A percentile compares a stretch with the other conserved stretches of the same genome.
phyloP scores from a whole-genome alignment of 192 early-diverging fungal genomes.

The Backusella circina region DNA sequence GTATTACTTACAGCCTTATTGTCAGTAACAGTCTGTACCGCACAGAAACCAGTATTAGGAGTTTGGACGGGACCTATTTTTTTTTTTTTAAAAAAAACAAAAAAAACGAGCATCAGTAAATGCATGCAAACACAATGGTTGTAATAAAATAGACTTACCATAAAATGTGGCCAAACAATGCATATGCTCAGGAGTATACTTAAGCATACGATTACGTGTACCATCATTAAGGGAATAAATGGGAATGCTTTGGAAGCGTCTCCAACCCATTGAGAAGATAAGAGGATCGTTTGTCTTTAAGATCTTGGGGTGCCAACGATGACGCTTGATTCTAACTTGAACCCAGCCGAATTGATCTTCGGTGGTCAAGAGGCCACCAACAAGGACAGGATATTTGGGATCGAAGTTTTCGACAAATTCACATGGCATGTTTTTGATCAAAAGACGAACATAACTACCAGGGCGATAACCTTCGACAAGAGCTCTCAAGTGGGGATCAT shows the following conservation, averaged over 20 bases:
- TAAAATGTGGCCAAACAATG: constrained; percentile 96
- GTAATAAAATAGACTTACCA: constrained; percentile 43
- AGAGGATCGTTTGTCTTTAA: constrained; percentile 98
- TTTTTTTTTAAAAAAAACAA: background rate
- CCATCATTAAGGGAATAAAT: constrained; percentile 91
- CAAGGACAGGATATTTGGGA: constrained; percentile 84
- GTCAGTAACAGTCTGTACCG: constrained; percentile 72
- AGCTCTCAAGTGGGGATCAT: constrained; percentile 66
- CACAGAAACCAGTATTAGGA: constrained; percentile 97
- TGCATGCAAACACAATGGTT: background rate
- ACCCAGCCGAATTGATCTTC: constrained; percentile 96
- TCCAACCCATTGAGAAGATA: constrained; percentile 97
- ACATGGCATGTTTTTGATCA: constrained; percentile 86
- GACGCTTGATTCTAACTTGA: constrained; percentile 95
- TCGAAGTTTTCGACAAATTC: constrained; percentile 95
- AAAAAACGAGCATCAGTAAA: background rate
- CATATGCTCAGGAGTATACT: constrained; percentile 99
- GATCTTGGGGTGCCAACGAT: constrained; percentile 94
- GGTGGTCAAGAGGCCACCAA: constrained; percentile 83
- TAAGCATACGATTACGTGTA: constrained; percentile 94
- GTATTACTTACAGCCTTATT: constrained; percentile 38
- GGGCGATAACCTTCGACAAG: constrained; percentile 91
- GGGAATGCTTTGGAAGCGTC: constrained; percentile 96
- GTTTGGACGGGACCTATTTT: constrained; percentile 87
- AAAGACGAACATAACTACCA: constrained; percentile 89